A percentile compares a stretch with the other conserved stretches of the same genome.
These are phyloP conservation scores for Debaryomycetaceae sp. DNA, from an alignment of 1,139 yeast genomes.

Conservation along the genomic window DNA sequence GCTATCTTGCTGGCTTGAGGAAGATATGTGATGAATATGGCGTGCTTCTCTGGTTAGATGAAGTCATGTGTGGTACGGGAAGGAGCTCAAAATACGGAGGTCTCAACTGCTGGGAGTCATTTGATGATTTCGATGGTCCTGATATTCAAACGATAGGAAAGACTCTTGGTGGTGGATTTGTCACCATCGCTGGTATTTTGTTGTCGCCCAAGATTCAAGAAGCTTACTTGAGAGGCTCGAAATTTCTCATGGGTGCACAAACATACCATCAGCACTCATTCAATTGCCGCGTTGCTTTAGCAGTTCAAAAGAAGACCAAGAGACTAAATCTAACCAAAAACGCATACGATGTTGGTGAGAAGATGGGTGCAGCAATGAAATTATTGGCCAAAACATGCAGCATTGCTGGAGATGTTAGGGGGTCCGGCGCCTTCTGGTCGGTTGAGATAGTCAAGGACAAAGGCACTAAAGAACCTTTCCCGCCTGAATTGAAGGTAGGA, in stretches of 20 bases:
- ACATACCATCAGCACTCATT: conserved; percentile 62
- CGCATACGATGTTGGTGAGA: conserved; percentile 46
- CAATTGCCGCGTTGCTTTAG: conserved; percentile 56
- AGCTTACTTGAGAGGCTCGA: conserved; percentile 42
- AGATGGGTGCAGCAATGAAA: conserved; percentile 40
- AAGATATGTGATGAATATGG: conserved; percentile 56
- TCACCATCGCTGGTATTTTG: conserved; percentile 57
- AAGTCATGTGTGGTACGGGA: conserved; percentile 66
- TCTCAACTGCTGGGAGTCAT: conserved; percentile 46
- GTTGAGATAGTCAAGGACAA: conserved; percentile 14
- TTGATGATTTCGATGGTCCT: conserved; percentile 43
- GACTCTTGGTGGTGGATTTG: conserved; percentile 60
- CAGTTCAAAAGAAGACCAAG: conserved; percentile 50
- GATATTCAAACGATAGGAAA: conserved; percentile 61
- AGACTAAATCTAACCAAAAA: conserved; percentile 43
- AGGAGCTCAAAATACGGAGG: conserved; percentile 29
- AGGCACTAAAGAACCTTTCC: conserved; percentile 11
- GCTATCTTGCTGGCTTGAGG: conserved; percentile 52
- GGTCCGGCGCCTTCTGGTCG: conserved; percentile 15
- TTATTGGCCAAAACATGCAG: not conserved
- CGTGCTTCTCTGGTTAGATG: conserved; percentile 53
- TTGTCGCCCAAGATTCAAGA: conserved; percentile 47
- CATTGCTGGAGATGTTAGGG: conserved; percentile 14
- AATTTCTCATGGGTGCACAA: conserved; percentile 49
- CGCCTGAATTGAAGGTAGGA: conserved; percentile 1